These are phyloP conservation scores for Paramecium sexaurelia DNA, from an alignment of 73 alveolate species.

Conservation along the genomic window DNA sequence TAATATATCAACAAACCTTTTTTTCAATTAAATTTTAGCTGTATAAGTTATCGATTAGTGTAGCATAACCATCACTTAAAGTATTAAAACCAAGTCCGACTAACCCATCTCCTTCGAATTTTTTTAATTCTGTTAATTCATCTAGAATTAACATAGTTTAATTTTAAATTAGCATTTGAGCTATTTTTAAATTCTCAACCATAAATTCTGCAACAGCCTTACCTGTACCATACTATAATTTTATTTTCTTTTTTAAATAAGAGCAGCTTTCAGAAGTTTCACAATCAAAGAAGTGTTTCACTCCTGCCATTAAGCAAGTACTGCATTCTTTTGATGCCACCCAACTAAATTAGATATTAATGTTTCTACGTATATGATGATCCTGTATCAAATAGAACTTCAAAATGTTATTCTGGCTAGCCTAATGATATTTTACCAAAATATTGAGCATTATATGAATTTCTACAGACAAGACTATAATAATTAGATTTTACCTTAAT, in stretches of 20 bases:
- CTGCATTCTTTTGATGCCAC: neutral
- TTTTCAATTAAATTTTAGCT: neutral
- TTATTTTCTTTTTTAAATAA: neutral
- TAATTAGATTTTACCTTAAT: neutral
- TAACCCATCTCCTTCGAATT: constrained; percentile 43
- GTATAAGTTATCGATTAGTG: neutral
- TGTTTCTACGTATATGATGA: constrained; percentile 76
- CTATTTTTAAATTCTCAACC: neutral
- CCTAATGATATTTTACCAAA: constrained; percentile 82
- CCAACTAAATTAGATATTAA: constrained; percentile 11
- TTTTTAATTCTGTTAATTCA: constrained; percentile 16
- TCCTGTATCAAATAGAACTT: constrained; percentile 92
- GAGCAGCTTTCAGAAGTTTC: neutral
- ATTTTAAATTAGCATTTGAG: neutral
- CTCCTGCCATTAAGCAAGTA: neutral
- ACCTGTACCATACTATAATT: constrained; percentile 35
- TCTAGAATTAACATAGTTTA: constrained; percentile 29
- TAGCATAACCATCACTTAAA: constrained; percentile 36
- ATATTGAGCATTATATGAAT: constrained; percentile 80
- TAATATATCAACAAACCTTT: neutral
- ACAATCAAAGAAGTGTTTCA: constrained; percentile 12
- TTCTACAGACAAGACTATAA: neutral
- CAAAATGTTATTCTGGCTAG: constrained; percentile 82
- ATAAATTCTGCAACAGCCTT: neutral
- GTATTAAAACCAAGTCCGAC: constrained; percentile 40